Conservation (phyloP, 345 rosid species). For the Bruguiera gymnorhiza region DNA sequence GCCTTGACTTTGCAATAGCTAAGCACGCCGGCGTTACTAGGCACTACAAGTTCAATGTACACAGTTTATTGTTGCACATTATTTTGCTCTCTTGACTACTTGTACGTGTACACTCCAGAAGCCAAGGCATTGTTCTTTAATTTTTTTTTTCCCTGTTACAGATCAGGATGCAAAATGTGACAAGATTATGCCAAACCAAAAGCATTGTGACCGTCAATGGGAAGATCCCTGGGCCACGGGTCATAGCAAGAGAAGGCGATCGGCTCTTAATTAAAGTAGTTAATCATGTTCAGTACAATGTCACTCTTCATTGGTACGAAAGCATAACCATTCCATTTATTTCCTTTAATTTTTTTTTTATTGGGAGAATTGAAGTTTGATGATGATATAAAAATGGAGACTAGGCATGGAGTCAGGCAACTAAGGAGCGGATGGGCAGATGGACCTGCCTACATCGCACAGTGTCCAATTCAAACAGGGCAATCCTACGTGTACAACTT, state of each 20-base stretch:
- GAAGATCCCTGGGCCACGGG: slow-evolving; percentile 60
- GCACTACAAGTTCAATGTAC: slow-evolving; percentile 47
- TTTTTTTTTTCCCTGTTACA: not conserved
- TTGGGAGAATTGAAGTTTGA: not conserved
- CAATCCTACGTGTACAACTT: slow-evolving; percentile 44
- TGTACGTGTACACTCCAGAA: not conserved
- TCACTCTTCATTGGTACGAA: slow-evolving; percentile 65
- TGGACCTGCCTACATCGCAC: slow-evolving; percentile 51
- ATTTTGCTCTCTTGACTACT: not conserved
- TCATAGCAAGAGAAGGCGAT: slow-evolving; percentile 75
- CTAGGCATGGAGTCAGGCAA: slow-evolving; percentile 50
- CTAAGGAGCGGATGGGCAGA: slow-evolving; percentile 58
- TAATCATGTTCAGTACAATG: slow-evolving; percentile 63
- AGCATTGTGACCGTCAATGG: slow-evolving; percentile 72
- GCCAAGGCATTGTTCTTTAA: no score
- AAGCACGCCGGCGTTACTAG: slow-evolving; percentile 45
- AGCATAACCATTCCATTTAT: not conserved
- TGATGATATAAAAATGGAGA: not conserved
- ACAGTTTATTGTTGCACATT: not conserved
- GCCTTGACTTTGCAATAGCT: slow-evolving; percentile 23
- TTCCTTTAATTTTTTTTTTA: not conserved
- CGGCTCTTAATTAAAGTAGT: slow-evolving; percentile 56
- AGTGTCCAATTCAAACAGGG: slow-evolving; percentile 55
- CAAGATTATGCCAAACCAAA: slow-evolving; percentile 67
- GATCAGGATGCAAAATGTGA: slow-evolving; percentile 60